Evolutionary conservation across 768 basidiomycete genomes (phyloP), one percentile per base, ranked within the genome.

Genomic region (Suillus plorans): DNA sequence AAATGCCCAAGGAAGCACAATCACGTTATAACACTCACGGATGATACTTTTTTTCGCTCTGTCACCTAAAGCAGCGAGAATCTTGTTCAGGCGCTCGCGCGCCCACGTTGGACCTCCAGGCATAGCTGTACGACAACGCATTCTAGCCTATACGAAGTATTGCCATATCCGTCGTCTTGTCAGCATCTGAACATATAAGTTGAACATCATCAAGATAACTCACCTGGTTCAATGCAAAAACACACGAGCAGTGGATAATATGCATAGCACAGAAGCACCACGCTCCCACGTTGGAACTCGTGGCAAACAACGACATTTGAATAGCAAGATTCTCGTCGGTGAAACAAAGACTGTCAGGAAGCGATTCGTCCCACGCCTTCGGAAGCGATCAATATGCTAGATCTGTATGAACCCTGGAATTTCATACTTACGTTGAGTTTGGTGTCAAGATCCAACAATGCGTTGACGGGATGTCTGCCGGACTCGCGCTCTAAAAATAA

Each of bases 181-280:
- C 2, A 14, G 60, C 9, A 28, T 50, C 22, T 31, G 16, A 49
- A 13, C 25, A 34, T 57, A 20, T 28, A 34, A 31, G 39, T 60
- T 41, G 59, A 57, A 31, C 37, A 49, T 47, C 39, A 49, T 47
- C 36, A 22, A 45, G 63, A 63, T 63, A 58, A 81, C 85, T 77
- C 70, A 92, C 91, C 74, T 82, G 80, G 68, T 85, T 83, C 45
- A 93, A 72, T 22, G 85, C 87, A 62, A 92, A 80, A 39, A 83
- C 78, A 69, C 86, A 87, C 64, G 88, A 89, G 49, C 89, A 89
- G 69, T 93, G 85, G 66, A 89, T 79, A 53, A 86, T 80, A 73
- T 94, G 91, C 81, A 92, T 89, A 72, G 82, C 81, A 68, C 85
- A 90, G 77, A 85, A 94, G 69, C 88, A 90, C 92, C 92, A 94